A percentile compares a stretch with the other conserved stretches of the same genome.
Evolutionary conservation across 768 basidiomycete genomes (phyloP).

Genomic region (Boletus rubroflammeus): DNA sequence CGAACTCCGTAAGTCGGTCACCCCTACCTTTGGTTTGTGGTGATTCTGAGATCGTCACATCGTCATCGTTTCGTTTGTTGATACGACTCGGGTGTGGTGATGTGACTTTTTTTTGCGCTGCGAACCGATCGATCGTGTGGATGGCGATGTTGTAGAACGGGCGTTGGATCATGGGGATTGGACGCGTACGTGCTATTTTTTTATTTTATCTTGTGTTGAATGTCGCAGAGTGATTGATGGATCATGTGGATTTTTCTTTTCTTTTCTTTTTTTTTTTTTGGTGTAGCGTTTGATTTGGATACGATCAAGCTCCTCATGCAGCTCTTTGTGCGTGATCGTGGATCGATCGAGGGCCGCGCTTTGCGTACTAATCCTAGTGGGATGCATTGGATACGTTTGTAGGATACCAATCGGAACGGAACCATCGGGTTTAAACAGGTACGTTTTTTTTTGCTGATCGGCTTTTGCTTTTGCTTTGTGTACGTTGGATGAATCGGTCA

Average conservation of each 20-base stretch:
- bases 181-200: constrained; percentile 55
- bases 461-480: not conserved
- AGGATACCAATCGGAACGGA: constrained; percentile 73
- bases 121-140: not conserved
- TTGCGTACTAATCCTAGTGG: not conserved
- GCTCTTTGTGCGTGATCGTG: constrained; percentile 55
- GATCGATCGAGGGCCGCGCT: not conserved
- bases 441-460: constrained; percentile 3
- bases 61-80: not conserved
- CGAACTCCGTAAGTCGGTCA: constrained; percentile 60
- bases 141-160: constrained; percentile 16
- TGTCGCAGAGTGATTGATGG: not conserved
- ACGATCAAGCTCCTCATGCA: constrained; percentile 83
- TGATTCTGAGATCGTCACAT: not conserved
- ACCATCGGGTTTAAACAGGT: constrained; percentile 81
- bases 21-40: not conserved
- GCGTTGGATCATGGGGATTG: constrained; percentile 64
- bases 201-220: not conserved
- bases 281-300: constrained; percentile 74
- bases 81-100: not conserved
- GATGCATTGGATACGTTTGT: not conserved
- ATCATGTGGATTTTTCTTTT: not conserved
- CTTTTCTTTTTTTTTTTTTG: not conserved
- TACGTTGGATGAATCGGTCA: not conserved
- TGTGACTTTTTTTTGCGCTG: not conserved